phyloP scores from a whole-genome alignment of 2,329 filamentous ascomycete species.

The Aspergillus aculeatinus region DNA sequence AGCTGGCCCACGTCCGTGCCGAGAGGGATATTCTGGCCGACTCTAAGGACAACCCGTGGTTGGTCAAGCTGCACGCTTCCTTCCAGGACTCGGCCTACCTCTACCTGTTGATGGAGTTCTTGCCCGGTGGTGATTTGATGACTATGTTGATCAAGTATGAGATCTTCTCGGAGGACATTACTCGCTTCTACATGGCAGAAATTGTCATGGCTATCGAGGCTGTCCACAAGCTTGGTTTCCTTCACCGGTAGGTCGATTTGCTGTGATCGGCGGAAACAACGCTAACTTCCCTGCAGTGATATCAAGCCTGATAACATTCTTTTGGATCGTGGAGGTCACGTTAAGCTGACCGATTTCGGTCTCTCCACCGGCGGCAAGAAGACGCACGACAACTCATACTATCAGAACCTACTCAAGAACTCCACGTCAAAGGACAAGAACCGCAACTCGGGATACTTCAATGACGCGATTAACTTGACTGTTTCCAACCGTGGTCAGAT shows the following conservation, averaged over 20 bases:
- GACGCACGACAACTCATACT: constrained; percentile 96
- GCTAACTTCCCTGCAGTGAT: constrained; percentile 60
- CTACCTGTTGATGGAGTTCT: constrained; percentile 99
- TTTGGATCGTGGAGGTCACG: constrained; percentile 89
- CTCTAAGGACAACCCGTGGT: constrained; percentile 95
- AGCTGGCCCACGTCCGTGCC: constrained; percentile 92
- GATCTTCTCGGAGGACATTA: constrained; percentile 98
- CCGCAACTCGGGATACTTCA: constrained; percentile 86
- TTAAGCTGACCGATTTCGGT: constrained; percentile 98
- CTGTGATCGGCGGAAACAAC: background rate
- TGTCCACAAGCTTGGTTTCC: constrained; percentile 95
- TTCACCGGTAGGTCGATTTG: constrained; percentile 73
- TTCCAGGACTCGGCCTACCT: constrained; percentile 96
- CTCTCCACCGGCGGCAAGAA: constrained; percentile 97
- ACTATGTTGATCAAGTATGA: constrained; percentile 99
- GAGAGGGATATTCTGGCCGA: constrained; percentile 97
- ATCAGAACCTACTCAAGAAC: constrained; percentile 89
- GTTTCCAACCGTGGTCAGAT: constrained; percentile 97
- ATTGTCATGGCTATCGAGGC: constrained; percentile 98
- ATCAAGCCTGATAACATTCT: constrained; percentile 99
- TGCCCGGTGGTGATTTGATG: constrained; percentile 97
- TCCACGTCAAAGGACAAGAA: constrained; percentile 70
- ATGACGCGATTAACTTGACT: constrained; percentile 93
- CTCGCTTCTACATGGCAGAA: constrained; percentile 98
- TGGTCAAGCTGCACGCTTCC: constrained; percentile 96